Evolutionary conservation across 176 grass and related monocot species (phyloP).

Genomic region (Thinopyrum elongatum): DNA sequence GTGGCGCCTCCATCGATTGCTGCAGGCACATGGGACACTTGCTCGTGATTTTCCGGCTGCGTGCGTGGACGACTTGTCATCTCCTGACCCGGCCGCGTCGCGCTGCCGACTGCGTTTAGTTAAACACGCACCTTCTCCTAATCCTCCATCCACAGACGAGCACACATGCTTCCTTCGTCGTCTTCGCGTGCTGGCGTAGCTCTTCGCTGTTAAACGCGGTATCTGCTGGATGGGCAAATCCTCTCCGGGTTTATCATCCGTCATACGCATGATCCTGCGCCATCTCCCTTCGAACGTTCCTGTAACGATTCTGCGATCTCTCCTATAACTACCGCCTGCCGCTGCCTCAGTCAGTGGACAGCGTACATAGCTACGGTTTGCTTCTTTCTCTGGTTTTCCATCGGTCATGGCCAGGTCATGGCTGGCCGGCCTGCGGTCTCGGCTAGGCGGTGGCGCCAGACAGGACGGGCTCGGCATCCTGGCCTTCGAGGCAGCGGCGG

Average conservation of each 20-base stretch:
- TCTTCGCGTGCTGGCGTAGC: background rate
- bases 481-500: constrained; percentile 69
- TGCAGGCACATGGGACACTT: background rate
- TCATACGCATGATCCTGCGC: constrained; percentile 24
- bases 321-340: background rate
- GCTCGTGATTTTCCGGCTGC: constrained; percentile 1
- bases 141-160: background rate
- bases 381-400: background rate
- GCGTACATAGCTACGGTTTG: background rate
- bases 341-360: constrained; percentile 2
- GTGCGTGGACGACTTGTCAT: constrained; percentile 20
- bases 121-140: background rate
- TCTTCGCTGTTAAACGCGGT: constrained; percentile 35
- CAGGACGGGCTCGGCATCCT: constrained; percentile 64
- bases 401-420: constrained; percentile 49
- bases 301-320: background rate
- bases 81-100: constrained; percentile 25
- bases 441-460: constrained; percentile 17
- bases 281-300: background rate
- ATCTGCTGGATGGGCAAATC: constrained; percentile 21
- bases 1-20: background rate
- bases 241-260: background rate
- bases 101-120: constrained; percentile 1
- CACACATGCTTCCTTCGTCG: background rate
- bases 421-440: constrained; percentile 48